Evolutionary conservation across 1,139 yeast genomes (phyloP).

Genomic region (Blastobotrys malaysiensis): DNA sequence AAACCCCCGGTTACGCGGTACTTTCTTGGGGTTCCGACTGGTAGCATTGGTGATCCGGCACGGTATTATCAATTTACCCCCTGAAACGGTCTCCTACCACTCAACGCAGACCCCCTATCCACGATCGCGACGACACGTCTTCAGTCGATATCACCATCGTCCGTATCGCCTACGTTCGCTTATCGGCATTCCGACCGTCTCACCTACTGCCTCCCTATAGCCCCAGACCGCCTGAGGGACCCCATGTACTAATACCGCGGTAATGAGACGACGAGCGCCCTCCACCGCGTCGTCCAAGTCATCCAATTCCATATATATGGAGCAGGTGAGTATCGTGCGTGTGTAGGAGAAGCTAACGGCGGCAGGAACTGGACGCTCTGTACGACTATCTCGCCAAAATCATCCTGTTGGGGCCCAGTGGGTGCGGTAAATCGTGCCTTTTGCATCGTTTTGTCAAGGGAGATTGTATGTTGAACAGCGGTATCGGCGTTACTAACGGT

Average conservation of each 20-base stretch:
- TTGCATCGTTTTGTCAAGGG: constrained; percentile 40
- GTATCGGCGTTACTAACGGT: background rate
- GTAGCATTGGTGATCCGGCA: background rate
- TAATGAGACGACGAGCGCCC: constrained; percentile 27
- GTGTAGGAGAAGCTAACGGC: constrained; percentile 4
- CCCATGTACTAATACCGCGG: background rate
- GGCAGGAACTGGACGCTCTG: constrained; percentile 28
- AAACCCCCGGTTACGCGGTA: too few relatives aligned
- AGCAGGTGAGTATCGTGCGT: constrained; percentile 17
- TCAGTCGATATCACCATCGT: too few relatives aligned
- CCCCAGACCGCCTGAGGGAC: background rate
- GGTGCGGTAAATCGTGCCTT: constrained; percentile 43
- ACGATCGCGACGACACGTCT: background rate
- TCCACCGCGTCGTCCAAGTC: constrained; percentile 27
- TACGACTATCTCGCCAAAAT: constrained; percentile 44
- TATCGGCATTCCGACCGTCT: background rate
- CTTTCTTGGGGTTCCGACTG: background rate
- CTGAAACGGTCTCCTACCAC: background rate
- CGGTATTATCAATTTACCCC: background rate
- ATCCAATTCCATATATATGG: constrained; percentile 21
- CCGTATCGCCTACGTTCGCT: background rate
- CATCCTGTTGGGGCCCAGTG: constrained; percentile 43
- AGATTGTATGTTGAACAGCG: constrained; percentile 31
- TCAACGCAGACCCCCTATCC: background rate
- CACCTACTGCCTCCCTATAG: background rate